Percentiles rank a stretch among this genome's conserved stretches.
These are phyloP conservation scores for Neopestalotiopsis sp. DNA, from an alignment of 2,329 filamentous ascomycete genomes.

Conservation along the genomic window DNA sequence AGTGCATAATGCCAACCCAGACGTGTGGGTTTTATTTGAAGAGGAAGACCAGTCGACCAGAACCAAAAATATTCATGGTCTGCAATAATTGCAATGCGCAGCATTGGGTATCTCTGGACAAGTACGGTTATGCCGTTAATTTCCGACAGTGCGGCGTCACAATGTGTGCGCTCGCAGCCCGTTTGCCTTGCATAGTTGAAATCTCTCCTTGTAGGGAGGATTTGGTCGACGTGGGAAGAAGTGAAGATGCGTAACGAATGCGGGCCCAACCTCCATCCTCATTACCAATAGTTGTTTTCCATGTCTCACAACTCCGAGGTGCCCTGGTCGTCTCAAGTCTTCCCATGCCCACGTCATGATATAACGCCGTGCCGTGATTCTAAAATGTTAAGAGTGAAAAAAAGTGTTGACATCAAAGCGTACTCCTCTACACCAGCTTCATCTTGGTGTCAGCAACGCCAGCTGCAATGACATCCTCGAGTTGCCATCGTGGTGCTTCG, in stretches of 20 bases:
- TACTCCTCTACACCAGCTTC: constrained; percentile 63
- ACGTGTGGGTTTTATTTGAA: neutral
- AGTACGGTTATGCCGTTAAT: constrained; percentile 8
- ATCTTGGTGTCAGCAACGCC: constrained; percentile 79
- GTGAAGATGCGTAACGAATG: constrained; percentile 24
- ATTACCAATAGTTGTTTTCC: constrained; percentile 28
- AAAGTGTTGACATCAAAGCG: constrained; percentile 6
- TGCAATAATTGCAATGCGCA: constrained; percentile 12
- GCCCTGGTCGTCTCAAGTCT: constrained; percentile 32
- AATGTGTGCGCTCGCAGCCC: neutral
- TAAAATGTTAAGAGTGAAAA: constrained; percentile 10
- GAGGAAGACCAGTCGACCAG: constrained; percentile 13
- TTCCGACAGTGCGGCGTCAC: constrained; percentile 5
- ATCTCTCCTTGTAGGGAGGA: constrained; percentile 11
- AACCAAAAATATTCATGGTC: constrained; percentile 1
- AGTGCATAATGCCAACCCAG: constrained; percentile 13
- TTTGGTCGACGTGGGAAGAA: constrained; percentile 20
- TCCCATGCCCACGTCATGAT: constrained; percentile 24
- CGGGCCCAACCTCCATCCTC: constrained; percentile 21
- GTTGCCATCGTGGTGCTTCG: constrained; percentile 77
- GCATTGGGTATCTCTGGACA: constrained; percentile 17
- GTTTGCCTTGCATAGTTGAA: constrained; percentile 10
- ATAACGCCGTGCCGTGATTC: constrained; percentile 34
- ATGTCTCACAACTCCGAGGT: constrained; percentile 37
- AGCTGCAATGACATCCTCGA: constrained; percentile 80